These are phyloP conservation scores for Discostella pseudostelligera DNA, from an alignment of 108 stramenopile species.

Conservation along the genomic window DNA sequence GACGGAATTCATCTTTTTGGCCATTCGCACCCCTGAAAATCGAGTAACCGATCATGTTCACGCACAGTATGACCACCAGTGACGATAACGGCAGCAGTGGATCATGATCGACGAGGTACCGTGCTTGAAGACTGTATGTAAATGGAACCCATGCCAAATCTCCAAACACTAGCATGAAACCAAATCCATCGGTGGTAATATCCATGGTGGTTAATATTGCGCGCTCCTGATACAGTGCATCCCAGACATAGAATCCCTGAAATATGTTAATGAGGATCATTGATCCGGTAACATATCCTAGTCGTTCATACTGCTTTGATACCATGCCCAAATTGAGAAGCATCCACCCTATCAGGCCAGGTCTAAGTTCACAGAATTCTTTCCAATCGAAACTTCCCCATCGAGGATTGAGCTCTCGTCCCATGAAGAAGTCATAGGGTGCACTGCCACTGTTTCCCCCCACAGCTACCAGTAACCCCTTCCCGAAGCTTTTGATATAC, in stretches of 20 bases:
- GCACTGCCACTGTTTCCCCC: conserved; percentile 83
- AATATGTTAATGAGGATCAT: conserved; percentile 91
- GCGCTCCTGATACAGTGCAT: conserved; percentile 91
- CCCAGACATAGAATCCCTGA: conserved; percentile 97
- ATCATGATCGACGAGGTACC: conserved; percentile 91
- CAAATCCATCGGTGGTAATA: conserved; percentile 99
- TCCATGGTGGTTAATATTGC: conserved; percentile 99
- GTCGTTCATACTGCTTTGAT: conserved; percentile 72
- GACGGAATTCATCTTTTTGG: conserved; percentile 95
- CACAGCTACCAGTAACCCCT: conserved; percentile 68
- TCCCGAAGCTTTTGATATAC: conserved; percentile 69
- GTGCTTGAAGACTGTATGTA: conserved; percentile 90
- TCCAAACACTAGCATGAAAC: conserved; percentile 97
- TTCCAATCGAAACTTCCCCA: conserved; percentile 90
- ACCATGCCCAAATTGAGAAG: conserved; percentile 83
- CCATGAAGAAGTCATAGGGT: conserved; percentile 96
- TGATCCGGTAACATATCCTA: conserved; percentile 79
- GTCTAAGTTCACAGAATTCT: conserved; percentile 95
- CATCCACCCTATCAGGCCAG: conserved; percentile 94
- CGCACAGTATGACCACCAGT: conserved; percentile 56
- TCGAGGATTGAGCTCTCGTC: conserved; percentile 97
- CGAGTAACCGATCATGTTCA: conserved; percentile 77
- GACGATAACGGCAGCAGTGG: conserved; percentile 57
- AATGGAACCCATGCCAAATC: conserved; percentile 99
- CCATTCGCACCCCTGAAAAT: conserved; percentile 93